Evolutionary conservation across 2,329 filamentous ascomycete species (phyloP).

Genomic region (Phaeoacremonium minimum): DNA sequence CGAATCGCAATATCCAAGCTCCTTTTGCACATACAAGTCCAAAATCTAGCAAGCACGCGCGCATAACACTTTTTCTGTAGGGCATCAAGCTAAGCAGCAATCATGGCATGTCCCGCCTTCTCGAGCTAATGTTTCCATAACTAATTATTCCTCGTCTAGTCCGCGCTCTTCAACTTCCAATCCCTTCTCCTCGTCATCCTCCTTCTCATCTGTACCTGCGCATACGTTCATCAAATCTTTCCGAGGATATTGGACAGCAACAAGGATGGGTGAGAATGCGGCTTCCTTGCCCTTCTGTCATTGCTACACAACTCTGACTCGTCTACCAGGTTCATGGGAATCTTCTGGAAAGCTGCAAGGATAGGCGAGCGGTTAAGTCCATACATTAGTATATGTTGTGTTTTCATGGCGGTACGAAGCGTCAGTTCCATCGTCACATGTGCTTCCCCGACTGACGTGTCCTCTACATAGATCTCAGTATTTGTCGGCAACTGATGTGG

Average conservation of each 20-base stretch:
- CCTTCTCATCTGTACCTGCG: conserved; percentile 91
- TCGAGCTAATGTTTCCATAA: too few species aligned
- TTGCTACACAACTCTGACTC: too few species aligned
- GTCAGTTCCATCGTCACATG: too few species aligned
- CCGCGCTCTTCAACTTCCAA: conserved; percentile 98
- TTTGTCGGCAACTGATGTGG: not conserved
- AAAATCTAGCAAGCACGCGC: too few species aligned
- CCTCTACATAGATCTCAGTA: not conserved
- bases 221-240: conserved; percentile 88
- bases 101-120: conserved; percentile 17
- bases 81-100: too few species aligned
- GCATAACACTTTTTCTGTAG: too few species aligned
- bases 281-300: too few species aligned
- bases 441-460: too few species aligned
- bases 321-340: conserved; percentile 68
- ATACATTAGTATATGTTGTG: conserved; percentile 90
- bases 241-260: conserved; percentile 88
- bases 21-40: too few species aligned
- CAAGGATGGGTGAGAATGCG: conserved; percentile 78
- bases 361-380: conserved; percentile 91
- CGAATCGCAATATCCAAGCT: too few species aligned
- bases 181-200: conserved; percentile 91
- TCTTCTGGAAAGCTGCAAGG: conserved; percentile 94
- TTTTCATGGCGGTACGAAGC: conserved; percentile 81
- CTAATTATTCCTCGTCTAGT: conserved; percentile 51